A percentile compares a stretch with the other conserved stretches of the same genome.
phyloP scores from a whole-genome alignment of 768 basidiomycete species.

The Suillus spraguei region DNA sequence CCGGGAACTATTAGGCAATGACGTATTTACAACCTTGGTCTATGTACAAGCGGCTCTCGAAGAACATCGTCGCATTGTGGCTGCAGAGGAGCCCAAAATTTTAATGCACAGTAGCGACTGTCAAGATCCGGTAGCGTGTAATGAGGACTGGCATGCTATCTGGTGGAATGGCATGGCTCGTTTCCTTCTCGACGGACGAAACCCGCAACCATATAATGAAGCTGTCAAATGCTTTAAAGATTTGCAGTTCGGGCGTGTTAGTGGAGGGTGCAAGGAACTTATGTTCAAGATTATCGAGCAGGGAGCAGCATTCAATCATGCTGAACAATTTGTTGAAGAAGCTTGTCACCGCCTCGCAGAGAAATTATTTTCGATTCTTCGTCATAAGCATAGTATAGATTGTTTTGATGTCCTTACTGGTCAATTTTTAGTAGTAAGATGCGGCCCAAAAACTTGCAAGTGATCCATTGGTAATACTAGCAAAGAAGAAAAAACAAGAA shows the following conservation, averaged over 20 bases:
- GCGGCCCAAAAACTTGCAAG: too few species aligned
- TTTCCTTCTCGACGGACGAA: slow-evolving; percentile 22
- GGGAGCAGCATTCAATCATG: slow-evolving; percentile 6
- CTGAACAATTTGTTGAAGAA: slow-evolving; percentile 7
- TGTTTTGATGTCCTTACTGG: too few species aligned
- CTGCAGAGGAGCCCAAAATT: slow-evolving; percentile 13
- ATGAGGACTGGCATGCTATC: slow-evolving; percentile 20
- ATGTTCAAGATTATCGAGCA: slow-evolving; percentile 10
- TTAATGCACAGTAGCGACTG: slow-evolving; percentile 8
- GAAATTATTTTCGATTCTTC: neutral
- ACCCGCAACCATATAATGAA: slow-evolving; percentile 18
- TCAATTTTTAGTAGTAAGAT: too few species aligned
- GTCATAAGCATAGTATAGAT: neutral
- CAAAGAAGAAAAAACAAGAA: too few species aligned
- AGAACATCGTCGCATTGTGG: slow-evolving; percentile 12
- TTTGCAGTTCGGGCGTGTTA: slow-evolving; percentile 20
- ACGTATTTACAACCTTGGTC: neutral
- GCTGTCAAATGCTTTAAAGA: slow-evolving; percentile 18
- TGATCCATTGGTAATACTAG: too few species aligned
- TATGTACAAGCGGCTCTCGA: slow-evolving; percentile 4
- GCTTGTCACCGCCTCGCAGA: slow-evolving; percentile 1
- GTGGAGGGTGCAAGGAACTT: slow-evolving; percentile 10
- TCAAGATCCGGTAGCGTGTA: slow-evolving; percentile 11
- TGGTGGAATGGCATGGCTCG: slow-evolving; percentile 29
- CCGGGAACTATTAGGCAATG: neutral